Base-by-base conservation (phyloP, 768 basidiomycete species). In the Coprinopsis marcescibilis region DNA sequence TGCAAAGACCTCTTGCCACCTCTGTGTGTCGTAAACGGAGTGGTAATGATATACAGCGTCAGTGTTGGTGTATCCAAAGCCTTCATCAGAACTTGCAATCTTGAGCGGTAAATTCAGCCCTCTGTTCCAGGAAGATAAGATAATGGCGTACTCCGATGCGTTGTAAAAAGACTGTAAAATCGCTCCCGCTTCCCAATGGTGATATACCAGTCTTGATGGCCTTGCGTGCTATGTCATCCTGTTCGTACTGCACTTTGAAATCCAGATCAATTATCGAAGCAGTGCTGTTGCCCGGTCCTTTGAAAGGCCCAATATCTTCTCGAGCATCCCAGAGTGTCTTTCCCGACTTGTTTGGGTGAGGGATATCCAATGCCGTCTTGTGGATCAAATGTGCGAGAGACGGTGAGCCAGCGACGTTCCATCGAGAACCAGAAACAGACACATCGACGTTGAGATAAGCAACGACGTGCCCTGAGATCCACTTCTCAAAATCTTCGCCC, bases 91-190 rank as follows among this genome's bases (percentile, higher is more conserved):
- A 44, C 69, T 69, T 10, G 70, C 69, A 45, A 77, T 60, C 72
- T 63, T 52, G 42, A 30, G 49, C 30, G 36, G 12, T 6, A 21
- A 7, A 10, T 30, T 39, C n/a, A n/a, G n/a, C n/a, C 6, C 39
- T 23, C 41, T n/a, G 20, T 15, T 12, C n/a, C 1, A 3, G 13
- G 21, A 12, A 12, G 32, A 48, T 15, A 13, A 20, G 4, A 23
- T 17, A 44, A 12, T 8, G 30, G 4, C 19, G 33, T 37, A 7
- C 71, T n/a, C 76, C 76, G 15, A 78, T 57, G 40, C 83, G 72
- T 62, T 97, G 90, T 56, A 98, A 65, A 69, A 97, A 95, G 7
- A 91, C 85, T 0, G 93, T 95, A 53, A 77, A 96, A 63, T 96
- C 94, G 48, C 87, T 89, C 15, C 89, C 89, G 42, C 82, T 85